Base-by-base conservation (phyloP, 2,329 filamentous ascomycete genomes). In the Cyphellophora europaea region DNA sequence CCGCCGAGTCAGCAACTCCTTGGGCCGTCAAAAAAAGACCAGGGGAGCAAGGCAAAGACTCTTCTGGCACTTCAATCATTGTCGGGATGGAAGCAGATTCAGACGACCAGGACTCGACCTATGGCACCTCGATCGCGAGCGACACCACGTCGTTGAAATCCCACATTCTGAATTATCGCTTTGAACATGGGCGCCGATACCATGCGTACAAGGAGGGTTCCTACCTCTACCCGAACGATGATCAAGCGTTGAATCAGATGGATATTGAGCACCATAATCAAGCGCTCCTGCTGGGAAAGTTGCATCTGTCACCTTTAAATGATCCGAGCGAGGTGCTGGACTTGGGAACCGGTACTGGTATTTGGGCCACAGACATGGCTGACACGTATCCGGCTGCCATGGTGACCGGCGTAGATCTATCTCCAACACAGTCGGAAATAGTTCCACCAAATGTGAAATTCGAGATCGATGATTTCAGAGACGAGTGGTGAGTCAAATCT, bases 401-500 rank as follows among this genome's bases (percentile, higher is more conserved):
- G 41, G 65, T 83, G 18, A 67, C 70, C 32, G 79, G 76, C 19
- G 79, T 73, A 5, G 79, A 83, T 49, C 63, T 83, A 5, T 81
- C 77, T 1, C 77, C 78, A 2, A 76, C 81, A 16, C 79, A 83
- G 49, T 77, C 78, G 2, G 60, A 61, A 4, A 64, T 71, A 31
- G 77, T 85, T 1, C 81, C 82, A 0, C 70, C 72, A 12, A 88
- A 88, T 43, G 78, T 86, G 11, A 72, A 76, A 42, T 88, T 88
- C 45, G 75, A 76, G 41, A 70, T 88, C 29, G 80, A 86, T 50
- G 81, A 87, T 49, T 67, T 67, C 51, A 66, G 69, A 3, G 73
- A 77, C 2, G 69, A 80, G 36, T 77, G 74, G 74, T 59, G 71
- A 58, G 51, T 72, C 58, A 58, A 65, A 4, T n/a, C n/a, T n/a